Evolutionary conservation across 1,139 yeast genomes (phyloP).

Genomic region (Geotrichum armillariae): DNA sequence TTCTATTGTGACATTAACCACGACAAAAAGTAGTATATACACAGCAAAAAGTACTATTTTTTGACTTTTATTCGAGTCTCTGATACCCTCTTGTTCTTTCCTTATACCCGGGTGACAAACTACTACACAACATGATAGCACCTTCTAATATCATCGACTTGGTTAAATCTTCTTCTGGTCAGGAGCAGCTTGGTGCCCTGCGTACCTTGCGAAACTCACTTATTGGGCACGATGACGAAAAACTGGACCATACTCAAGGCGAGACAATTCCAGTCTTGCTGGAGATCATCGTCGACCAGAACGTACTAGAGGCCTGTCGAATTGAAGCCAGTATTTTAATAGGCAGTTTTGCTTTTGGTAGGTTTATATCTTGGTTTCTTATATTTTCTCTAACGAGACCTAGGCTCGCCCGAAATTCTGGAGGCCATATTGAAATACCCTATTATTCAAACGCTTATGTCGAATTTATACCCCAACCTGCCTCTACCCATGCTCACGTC

Average conservation of each 20-base stretch:
- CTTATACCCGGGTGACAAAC: too few relatives aligned
- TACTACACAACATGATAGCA: too few relatives aligned
- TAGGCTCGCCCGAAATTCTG: slow-evolving; percentile 28
- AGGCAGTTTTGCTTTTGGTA: slow-evolving; percentile 38
- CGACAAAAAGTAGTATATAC: too few relatives aligned
- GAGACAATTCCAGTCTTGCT: slow-evolving; percentile 33
- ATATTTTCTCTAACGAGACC: slow-evolving; percentile 2
- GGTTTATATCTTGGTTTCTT: too few relatives aligned
- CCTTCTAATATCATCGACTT: slow-evolving; percentile 19
- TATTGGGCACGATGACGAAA: slow-evolving; percentile 41
- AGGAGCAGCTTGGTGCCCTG: slow-evolving; percentile 29
- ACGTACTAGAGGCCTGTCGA: slow-evolving; percentile 26
- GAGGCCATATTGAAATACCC: slow-evolving; percentile 28
- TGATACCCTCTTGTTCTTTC: too few relatives aligned
- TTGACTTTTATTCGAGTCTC: too few relatives aligned
- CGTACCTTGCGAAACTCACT: slow-evolving; percentile 35
- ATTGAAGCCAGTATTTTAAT: slow-evolving; percentile 36
- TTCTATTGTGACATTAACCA: too few relatives aligned
- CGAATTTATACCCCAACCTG: slow-evolving; percentile 20
- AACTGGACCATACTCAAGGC: slow-evolving; percentile 30
- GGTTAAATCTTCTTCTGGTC: slow-evolving; percentile 11
- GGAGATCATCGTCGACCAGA: slow-evolving; percentile 26
- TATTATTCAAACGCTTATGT: slow-evolving; percentile 27
- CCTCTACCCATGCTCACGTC: slow-evolving; percentile 29
- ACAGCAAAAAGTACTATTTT: too few relatives aligned